phyloP scores from a whole-genome alignment of 1,284 basidiomycete genomes.

The Abortiporus biennis region DNA sequence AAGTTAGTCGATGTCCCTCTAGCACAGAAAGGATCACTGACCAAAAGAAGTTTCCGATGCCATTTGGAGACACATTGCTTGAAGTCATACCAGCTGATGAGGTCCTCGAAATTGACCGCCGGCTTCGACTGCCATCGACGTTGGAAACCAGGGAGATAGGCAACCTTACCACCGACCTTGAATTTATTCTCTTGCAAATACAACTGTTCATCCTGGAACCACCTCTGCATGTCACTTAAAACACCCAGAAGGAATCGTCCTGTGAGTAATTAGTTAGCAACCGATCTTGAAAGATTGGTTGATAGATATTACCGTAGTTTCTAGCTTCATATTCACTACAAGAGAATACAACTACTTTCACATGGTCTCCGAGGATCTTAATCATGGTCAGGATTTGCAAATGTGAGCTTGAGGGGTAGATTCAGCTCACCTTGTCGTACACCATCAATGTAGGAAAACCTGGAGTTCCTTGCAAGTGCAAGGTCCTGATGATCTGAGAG shows the following conservation, averaged over 20 bases:
- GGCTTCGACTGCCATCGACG: constrained; percentile 42
- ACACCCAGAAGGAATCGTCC: constrained; percentile 83
- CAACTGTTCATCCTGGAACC: constrained; percentile 66
- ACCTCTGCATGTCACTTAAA: constrained; percentile 69
- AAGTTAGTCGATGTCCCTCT: constrained; percentile 1
- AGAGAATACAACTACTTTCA: constrained; percentile 83
- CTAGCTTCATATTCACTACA: constrained; percentile 95
- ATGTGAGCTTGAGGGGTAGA: constrained; percentile 8
- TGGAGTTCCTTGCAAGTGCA: constrained; percentile 83
- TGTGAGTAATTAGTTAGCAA: constrained; percentile 21
- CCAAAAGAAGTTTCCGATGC: constrained; percentile 69
- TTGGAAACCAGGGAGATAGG: constrained; percentile 63
- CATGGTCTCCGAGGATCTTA: constrained; percentile 70
- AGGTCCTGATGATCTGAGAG: constrained; percentile 82
- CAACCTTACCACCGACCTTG: constrained; percentile 58
- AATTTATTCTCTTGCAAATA: constrained; percentile 64
- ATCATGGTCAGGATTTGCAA: too few species aligned
- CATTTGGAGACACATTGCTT: constrained; percentile 74
- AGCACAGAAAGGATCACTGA: constrained; percentile 22
- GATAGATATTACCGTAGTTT: constrained; percentile 73
- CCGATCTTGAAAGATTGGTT: constrained; percentile 5
- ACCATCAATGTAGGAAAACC: constrained; percentile 84
- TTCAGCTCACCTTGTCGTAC: constrained; percentile 70
- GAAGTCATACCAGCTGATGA: constrained; percentile 69
- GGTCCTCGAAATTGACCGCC: constrained; percentile 39